A percentile compares a stretch with the other conserved stretches of the same genome.
Evolutionary conservation across 2,329 filamentous ascomycete species (phyloP).

Genomic region (Fusarium lyarnte): DNA sequence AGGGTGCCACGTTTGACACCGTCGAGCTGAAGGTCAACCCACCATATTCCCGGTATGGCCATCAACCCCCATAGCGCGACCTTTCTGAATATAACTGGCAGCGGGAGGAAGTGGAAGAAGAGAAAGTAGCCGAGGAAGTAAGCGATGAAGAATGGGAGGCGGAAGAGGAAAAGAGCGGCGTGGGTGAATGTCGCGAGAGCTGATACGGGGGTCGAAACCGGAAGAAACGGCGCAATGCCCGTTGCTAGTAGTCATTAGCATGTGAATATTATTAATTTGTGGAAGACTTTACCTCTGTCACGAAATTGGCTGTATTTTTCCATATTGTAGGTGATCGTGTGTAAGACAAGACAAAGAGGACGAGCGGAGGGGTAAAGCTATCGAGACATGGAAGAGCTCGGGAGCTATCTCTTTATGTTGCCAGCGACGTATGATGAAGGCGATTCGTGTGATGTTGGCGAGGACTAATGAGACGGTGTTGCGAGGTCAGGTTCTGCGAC

Average conservation of each 20-base stretch:
- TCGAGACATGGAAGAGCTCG: constrained; percentile 34
- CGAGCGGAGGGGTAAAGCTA: constrained; percentile 24
- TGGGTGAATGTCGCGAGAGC: constrained; percentile 72
- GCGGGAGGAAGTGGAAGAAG: constrained; percentile 82
- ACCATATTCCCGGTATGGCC: constrained; percentile 92
- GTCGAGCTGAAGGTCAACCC: constrained; percentile 98
- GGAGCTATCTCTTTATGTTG: constrained; percentile 7
- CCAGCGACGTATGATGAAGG: background rate
- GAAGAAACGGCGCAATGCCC: constrained; percentile 95
- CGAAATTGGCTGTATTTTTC: constrained; percentile 95
- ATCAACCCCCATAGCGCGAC: constrained; percentile 88
- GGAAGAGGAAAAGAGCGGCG: constrained; percentile 79
- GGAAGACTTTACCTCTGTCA: constrained; percentile 74
- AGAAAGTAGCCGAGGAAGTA: constrained; percentile 78
- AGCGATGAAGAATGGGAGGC: constrained; percentile 79
- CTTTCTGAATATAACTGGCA: constrained; percentile 74
- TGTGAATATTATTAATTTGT: constrained; percentile 3
- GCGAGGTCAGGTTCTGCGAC: constrained; percentile 30
- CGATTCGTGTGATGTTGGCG: background rate
- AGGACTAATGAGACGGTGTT: constrained; percentile 20
- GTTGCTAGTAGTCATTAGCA: constrained; percentile 69
- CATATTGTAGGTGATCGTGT: constrained; percentile 62
- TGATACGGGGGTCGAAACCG: constrained; percentile 73
- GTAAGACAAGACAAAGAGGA: constrained; percentile 22
- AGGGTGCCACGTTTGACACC: constrained; percentile 92